Conservation (phyloP, 1,284 basidiomycete genomes). For the Heterobasidion parviporum region DNA sequence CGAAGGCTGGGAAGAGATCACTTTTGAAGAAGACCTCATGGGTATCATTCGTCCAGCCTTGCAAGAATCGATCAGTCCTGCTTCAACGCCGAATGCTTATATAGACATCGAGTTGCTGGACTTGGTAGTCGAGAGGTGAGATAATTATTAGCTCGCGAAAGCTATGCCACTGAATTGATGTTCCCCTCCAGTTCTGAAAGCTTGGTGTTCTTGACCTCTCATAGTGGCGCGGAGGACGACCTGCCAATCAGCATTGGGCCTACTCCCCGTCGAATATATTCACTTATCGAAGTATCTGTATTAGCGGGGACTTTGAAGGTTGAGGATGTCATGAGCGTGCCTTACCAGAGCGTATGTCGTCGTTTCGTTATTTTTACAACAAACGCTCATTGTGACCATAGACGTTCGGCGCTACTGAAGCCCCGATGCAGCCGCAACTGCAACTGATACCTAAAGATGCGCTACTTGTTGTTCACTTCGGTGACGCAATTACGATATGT, state of each 20-base stretch:
- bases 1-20: conserved; percentile 60
- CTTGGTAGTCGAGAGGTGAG: conserved; percentile 51
- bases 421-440: conserved; percentile 63
- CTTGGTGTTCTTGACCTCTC: conserved; percentile 59
- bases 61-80: conserved; percentile 28
- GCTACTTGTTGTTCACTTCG: conserved; percentile 59
- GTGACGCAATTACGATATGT: conserved; percentile 69
- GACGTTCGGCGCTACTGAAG: conserved; percentile 51
- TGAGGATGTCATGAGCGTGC: conserved; percentile 45
- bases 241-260: conserved; percentile 31
- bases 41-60: conserved; percentile 33
- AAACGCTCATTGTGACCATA: conserved; percentile 19
- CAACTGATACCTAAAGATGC: conserved; percentile 48
- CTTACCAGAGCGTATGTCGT: conserved; percentile 63
- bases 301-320: conserved; percentile 34
- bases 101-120: conserved; percentile 66
- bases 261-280: conserved; percentile 52
- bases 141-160: conserved; percentile 8
- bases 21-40: conserved; percentile 45
- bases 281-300: conserved; percentile 41
- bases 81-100: conserved; percentile 28
- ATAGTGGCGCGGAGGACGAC: conserved; percentile 47
- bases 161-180: neutral
- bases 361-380: neutral
- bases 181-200: conserved; percentile 32